Evolutionary conservation across 345 rosid genomes (phyloP).

Genomic region (Reutealis trisperma): DNA sequence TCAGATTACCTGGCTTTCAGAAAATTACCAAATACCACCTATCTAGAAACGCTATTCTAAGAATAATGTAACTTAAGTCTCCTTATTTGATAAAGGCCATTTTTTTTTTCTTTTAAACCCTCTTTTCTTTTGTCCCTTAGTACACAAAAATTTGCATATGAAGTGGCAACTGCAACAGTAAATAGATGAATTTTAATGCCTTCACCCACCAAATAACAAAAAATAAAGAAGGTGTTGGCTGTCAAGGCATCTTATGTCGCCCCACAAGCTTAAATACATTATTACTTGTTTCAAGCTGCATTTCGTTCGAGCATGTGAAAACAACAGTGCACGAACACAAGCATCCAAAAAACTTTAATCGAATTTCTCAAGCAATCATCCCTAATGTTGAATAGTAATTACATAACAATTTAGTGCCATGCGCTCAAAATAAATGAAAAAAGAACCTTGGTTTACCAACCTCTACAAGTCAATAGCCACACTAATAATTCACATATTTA

Average conservation of each 20-base stretch:
- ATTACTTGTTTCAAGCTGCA: not conserved
- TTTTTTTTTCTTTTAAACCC: not conserved
- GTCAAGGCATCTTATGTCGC: not conserved
- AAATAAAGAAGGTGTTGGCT: not conserved
- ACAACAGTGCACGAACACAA: not conserved
- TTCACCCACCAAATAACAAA: slow-evolving; percentile 10
- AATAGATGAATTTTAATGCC: not conserved
- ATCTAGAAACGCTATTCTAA: too few relatives aligned
- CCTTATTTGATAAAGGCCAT: not conserved
- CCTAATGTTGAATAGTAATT: not conserved
- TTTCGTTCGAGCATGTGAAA: not conserved
- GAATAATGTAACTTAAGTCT: too few relatives aligned
- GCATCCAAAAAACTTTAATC: not conserved
- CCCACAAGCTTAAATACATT: slow-evolving; percentile 12
- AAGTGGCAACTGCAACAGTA: not conserved
- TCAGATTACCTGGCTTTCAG: not conserved
- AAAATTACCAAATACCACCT: not conserved
- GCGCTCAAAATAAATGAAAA: not conserved
- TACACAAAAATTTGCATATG: not conserved
- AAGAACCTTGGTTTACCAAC: not conserved
- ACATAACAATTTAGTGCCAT: not conserved
- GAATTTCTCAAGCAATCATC: not conserved
- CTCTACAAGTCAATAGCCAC: not conserved
- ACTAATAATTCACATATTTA: not conserved
- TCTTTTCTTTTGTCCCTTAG: not conserved